phyloP scores from a whole-genome alignment of 2,329 filamentous ascomycete genomes.

The Fusarium nygamai region DNA sequence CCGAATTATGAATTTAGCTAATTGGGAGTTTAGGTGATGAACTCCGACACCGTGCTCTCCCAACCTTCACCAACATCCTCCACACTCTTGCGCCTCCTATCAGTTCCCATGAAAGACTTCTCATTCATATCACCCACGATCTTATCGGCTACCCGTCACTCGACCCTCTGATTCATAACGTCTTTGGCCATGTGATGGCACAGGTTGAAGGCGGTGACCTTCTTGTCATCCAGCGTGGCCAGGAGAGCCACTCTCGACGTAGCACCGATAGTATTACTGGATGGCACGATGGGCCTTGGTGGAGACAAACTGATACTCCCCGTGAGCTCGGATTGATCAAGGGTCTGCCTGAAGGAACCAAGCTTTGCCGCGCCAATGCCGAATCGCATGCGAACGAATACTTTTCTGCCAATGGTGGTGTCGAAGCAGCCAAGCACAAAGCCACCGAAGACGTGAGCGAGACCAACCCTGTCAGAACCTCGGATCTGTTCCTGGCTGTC shows the following conservation, averaged over 20 bases:
- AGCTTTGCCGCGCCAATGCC: conserved; percentile 88
- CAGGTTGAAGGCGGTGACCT: conserved; percentile 98
- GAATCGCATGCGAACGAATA: conserved; percentile 90
- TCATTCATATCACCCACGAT: conserved; percentile 98
- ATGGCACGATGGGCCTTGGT: conserved; percentile 98
- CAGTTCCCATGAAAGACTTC: conserved; percentile 93
- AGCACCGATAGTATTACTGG: conserved; percentile 69
- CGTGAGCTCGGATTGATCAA: conserved; percentile 83
- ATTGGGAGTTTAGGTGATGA: conserved; percentile 74
- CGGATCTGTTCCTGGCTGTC: conserved; percentile 94
- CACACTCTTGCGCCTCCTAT: conserved; percentile 97
- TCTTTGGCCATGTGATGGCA: conserved; percentile 97
- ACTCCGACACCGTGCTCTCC: conserved; percentile 84
- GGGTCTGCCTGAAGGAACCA: conserved; percentile 86
- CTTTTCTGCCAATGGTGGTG: conserved; percentile 79
- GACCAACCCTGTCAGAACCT: conserved; percentile 88
- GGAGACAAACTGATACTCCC: conserved; percentile 75
- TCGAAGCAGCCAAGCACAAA: conserved; percentile 81
- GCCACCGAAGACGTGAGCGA: conserved; percentile 84
- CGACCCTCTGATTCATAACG: conserved; percentile 89
- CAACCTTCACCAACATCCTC: conserved; percentile 93
- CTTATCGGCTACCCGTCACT: conserved; percentile 93
- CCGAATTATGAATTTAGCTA: neutral
- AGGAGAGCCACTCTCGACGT: conserved; percentile 78
- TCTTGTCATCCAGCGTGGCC: conserved; percentile 91